Evolutionary conservation across 805 yeast genomes (phyloP).

Genomic region (Lachancea lanzarotensis): DNA sequence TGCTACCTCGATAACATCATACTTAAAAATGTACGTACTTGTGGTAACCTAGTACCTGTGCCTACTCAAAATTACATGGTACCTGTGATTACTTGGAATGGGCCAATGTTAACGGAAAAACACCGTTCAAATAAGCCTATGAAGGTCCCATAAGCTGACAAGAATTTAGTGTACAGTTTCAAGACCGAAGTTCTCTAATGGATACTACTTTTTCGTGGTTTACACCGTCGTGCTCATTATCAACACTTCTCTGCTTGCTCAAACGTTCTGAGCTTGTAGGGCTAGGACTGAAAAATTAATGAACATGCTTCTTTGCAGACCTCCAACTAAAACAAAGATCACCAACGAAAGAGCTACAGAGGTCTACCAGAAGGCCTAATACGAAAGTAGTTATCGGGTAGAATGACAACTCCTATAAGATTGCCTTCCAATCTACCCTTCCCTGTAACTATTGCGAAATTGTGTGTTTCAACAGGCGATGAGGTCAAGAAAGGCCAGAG

Average conservation of each 20-base stretch:
- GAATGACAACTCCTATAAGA: conserved; percentile 8
- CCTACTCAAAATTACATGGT: too few relatives aligned
- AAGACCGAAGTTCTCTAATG: too few relatives aligned
- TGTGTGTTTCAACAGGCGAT: conserved; percentile 30
- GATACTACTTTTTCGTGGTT: not conserved
- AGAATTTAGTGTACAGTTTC: too few relatives aligned
- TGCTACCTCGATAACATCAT: too few relatives aligned
- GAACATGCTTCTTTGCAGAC: not conserved
- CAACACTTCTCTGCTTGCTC: not conserved
- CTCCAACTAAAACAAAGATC: not conserved
- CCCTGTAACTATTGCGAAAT: conserved; percentile 35
- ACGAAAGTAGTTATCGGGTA: not conserved
- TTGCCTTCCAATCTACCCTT: conserved; percentile 27
- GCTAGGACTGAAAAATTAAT: not conserved
- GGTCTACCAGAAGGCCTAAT: too few relatives aligned
- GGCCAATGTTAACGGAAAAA: too few relatives aligned
- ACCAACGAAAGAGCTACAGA: conserved; percentile 16
- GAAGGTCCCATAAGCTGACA: too few relatives aligned
- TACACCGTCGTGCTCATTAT: not conserved
- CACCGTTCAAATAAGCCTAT: too few relatives aligned
- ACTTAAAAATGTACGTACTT: too few relatives aligned
- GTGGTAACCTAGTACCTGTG: too few relatives aligned
- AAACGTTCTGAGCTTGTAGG: not conserved
- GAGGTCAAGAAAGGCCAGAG: conserved; percentile 34
- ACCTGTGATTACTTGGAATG: too few relatives aligned